A percentile compares a stretch with the other conserved stretches of the same genome.
Conservation (phyloP, 495 filamentous ascomycete species). For the Aspergillus diversus region DNA sequence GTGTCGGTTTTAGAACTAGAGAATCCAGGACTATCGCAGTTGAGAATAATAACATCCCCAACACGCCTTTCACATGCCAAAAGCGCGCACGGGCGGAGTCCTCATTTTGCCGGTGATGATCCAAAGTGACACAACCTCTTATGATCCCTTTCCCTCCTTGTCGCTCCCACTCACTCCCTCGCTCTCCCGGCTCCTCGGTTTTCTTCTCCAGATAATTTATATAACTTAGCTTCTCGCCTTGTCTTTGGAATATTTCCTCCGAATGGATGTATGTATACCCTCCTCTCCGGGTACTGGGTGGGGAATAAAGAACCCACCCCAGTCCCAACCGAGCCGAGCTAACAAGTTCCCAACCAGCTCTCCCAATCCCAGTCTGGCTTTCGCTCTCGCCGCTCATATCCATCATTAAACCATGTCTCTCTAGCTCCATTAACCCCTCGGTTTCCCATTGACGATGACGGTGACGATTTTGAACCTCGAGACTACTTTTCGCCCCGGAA, state of each 20-base stretch:
- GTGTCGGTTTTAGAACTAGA: no score
- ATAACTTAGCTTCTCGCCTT: not conserved
- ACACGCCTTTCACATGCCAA: conserved; percentile 20
- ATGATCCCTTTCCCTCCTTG: conserved; percentile 3
- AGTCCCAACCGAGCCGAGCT: not conserved
- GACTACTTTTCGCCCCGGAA: conserved; percentile 41
- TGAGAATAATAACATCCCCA: not conserved
- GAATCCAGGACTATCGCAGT: not conserved
- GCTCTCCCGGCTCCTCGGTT: not conserved
- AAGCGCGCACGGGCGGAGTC: conserved; percentile 14
- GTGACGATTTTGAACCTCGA: conserved; percentile 22
- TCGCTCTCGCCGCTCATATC: conserved; percentile 50
- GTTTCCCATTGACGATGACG: conserved; percentile 62
- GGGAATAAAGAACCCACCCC: not conserved
- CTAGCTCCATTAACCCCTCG: conserved; percentile 68
- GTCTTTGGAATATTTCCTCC: not conserved
- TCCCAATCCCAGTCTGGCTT: conserved; percentile 32
- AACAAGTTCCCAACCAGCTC: conserved; percentile 20
- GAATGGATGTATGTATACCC: conserved; percentile 19
- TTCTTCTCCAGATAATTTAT: not conserved
- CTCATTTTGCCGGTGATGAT: conserved; percentile 15
- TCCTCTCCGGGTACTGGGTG: not conserved
- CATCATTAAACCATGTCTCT: conserved; percentile 52
- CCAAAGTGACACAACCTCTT: conserved; percentile 5
- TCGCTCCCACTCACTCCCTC: conserved; percentile 11